A percentile compares a stretch with the other conserved stretches of the same genome.
Evolutionary conservation across 495 filamentous ascomycete species (phyloP).

Genomic region (Penicillium maclennaniae): DNA sequence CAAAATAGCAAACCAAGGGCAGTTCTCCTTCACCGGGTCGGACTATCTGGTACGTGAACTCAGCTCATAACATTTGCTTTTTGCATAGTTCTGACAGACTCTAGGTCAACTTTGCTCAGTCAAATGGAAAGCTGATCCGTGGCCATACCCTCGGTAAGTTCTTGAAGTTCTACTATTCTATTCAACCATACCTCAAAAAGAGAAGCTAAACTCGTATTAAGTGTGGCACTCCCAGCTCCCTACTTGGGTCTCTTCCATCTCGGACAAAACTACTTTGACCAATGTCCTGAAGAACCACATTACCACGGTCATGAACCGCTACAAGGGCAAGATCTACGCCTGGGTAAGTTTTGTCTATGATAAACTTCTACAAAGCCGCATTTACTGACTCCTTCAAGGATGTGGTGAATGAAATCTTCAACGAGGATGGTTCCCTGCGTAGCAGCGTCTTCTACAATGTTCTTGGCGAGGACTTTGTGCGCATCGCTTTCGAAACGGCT

Average conservation of each 20-base stretch:
- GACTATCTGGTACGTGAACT: slow-evolving; percentile 39
- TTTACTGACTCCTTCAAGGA: slow-evolving; percentile 40
- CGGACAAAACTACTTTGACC: slow-evolving; percentile 41
- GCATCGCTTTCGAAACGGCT: slow-evolving; percentile 54
- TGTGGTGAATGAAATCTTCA: slow-evolving; percentile 68
- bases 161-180: no score
- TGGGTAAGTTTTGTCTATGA: slow-evolving; percentile 33
- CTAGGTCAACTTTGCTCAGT: slow-evolving; percentile 43
- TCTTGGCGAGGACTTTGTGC: slow-evolving; percentile 54
- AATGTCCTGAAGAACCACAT: slow-evolving; percentile 47
- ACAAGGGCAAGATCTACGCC: slow-evolving; percentile 47
- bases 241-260: slow-evolving; percentile 43
- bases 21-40: slow-evolving; percentile 39
- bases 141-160: slow-evolving; percentile 45
- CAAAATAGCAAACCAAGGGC: slow-evolving; percentile 26
- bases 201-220: slow-evolving; percentile 5
- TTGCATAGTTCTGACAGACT: not conserved
- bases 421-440: slow-evolving; percentile 63
- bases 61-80: not conserved
- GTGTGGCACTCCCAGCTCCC: slow-evolving; percentile 56
- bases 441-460: slow-evolving; percentile 52
- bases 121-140: slow-evolving; percentile 46
- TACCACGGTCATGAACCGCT: slow-evolving; percentile 48
- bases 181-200: not conserved
- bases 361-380: not conserved